Evolutionary conservation across 1,139 yeast species (phyloP).

Genomic region (Yamadazyma trypodendri): DNA sequence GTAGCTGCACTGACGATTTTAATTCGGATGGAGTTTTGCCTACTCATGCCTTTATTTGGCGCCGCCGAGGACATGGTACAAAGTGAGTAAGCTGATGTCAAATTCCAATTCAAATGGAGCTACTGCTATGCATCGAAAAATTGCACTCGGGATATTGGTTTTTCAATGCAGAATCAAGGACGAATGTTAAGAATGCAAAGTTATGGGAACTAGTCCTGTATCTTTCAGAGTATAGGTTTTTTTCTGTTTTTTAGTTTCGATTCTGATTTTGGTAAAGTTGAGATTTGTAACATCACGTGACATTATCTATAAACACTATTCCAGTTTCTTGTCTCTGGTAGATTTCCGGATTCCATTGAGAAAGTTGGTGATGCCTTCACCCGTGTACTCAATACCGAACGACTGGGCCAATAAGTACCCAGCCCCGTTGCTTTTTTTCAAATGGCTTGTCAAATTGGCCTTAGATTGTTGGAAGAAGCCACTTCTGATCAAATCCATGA

Average conservation of each 20-base stretch:
- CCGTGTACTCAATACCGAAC: constrained; percentile 50
- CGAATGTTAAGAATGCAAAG: no score
- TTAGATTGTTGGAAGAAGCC: constrained; percentile 54
- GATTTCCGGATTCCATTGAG: constrained; percentile 46
- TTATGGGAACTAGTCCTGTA: no score
- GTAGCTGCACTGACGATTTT: constrained; percentile 10
- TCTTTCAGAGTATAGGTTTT: no score
- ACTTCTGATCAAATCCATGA: constrained; percentile 48
- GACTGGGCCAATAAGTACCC: constrained; percentile 54
- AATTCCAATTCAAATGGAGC: background rate
- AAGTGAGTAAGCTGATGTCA: background rate
- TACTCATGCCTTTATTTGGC: constrained; percentile 6
- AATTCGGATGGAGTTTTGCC: constrained; percentile 14
- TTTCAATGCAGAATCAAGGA: no score
- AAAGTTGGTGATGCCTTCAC: constrained; percentile 60
- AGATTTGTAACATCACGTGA: background rate
- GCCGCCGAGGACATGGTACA: constrained; percentile 7
- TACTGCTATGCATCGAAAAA: no score
- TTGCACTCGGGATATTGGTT: no score
- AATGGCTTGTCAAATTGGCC: constrained; percentile 43
- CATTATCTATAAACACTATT: background rate
- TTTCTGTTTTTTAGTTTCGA: no score
- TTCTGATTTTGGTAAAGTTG: no score
- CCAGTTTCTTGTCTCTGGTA: constrained; percentile 16
- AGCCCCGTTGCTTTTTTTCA: constrained; percentile 42